Evolutionary conservation across 2,329 filamentous ascomycete species (phyloP), one percentile per base, ranked within the genome.

Genomic region (Colletotrichum simmondsii): DNA sequence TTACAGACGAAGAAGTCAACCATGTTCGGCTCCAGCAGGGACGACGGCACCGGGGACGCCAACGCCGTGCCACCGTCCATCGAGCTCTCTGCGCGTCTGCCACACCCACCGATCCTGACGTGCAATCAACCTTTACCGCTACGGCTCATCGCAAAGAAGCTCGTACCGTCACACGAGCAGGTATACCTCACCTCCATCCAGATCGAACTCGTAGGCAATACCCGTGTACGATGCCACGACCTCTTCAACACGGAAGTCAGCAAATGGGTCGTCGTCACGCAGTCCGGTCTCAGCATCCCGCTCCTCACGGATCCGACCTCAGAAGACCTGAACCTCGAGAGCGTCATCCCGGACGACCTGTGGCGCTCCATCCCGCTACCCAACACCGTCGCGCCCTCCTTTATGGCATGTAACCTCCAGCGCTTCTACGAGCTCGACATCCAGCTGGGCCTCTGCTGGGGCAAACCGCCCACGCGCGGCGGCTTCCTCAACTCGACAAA

Each of bases 61-160:
- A 84, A 73, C 63, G 77, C 79, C 42, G 86, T 89, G 3, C 87
- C 91, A 2, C 91, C 97, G 14, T 92, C 92, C 4, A 88, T 98
- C 56, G 95, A 98, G 76, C 85, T 92, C 65, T 90, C 90, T 77
- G 94, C 94, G 4, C 90, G 96, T 42, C 85, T 99, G 37, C 97
- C 97, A 0, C 94, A 95, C 78, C 97, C 97, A 4, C 89, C 94
- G 4, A 93, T 98, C 57, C 85, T 98, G 62, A 98, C 95, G 0
- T 97, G 95, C 84, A 97, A 97, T 80, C 90, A 95, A 76, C 92
- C 95, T 5, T 78, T 98, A 8, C 96, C 96, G 0, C 86, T 98
- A 3, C 90, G 95, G 1, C 84, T 99, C 10, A 85, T 98, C 16
- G 88, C 95, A 52, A 95, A 92, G 78, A 97, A 95, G 80, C 84